These are phyloP conservation scores for Saturnispora gosingensis DNA, from an alignment of 805 yeast species.

Conservation along the genomic window DNA sequence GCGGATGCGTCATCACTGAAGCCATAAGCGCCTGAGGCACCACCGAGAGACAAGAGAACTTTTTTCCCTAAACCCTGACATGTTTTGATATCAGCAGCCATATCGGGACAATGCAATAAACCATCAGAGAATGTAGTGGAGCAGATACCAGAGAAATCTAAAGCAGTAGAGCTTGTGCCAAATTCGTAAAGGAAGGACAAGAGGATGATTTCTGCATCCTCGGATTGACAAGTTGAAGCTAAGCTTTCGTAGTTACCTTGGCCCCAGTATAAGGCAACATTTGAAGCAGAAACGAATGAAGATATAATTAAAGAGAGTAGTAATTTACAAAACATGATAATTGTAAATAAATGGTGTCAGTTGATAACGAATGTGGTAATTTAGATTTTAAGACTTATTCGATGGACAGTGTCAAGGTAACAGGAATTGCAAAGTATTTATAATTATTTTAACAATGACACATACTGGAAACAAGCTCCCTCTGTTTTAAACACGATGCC, in stretches of 20 bases:
- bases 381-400: background rate
- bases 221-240: conserved; percentile 54
- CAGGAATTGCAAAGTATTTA: background rate
- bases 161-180: conserved; percentile 35
- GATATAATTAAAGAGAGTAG: conserved; percentile 4
- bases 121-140: conserved; percentile 33
- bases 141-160: conserved; percentile 52
- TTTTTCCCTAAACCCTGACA: conserved; percentile 78
- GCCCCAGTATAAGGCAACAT: conserved; percentile 85
- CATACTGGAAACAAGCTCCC: background rate
- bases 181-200: conserved; percentile 62
- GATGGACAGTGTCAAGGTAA: background rate
- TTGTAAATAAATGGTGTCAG: background rate
- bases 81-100: conserved; percentile 54
- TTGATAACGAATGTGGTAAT: background rate
- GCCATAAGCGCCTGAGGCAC: conserved; percentile 53
- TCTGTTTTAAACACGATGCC: background rate
- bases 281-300: conserved; percentile 20
- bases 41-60: conserved; percentile 70
- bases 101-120: conserved; percentile 31
- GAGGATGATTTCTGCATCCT: conserved; percentile 61
- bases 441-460: background rate
- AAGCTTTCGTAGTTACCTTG: conserved; percentile 64
- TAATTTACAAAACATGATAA: conserved; percentile 3
- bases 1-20: conserved; percentile 46